Percentiles rank a stretch among this genome's conserved stretches.
phyloP scores from a whole-genome alignment of 75 land plant species.

The Chamaecyparis obtusa region DNA sequence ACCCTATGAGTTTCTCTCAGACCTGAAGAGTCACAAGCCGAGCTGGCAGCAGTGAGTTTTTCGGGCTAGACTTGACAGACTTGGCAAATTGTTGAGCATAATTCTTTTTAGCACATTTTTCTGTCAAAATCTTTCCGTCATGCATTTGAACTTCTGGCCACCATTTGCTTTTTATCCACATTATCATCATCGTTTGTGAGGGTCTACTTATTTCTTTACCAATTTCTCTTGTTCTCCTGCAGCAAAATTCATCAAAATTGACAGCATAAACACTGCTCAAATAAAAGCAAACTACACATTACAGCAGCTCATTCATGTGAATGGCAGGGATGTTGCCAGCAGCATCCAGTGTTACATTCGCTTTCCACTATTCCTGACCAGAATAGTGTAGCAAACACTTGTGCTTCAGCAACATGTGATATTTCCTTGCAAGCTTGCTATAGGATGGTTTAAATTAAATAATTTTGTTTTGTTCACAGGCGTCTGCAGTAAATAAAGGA shows the following conservation, averaged over 20 bases:
- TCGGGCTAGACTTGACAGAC: no score
- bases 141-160: not conserved
- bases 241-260: conserved; percentile 6
- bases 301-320: conserved; percentile 27
- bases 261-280: conserved; percentile 6
- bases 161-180: conserved; percentile 14
- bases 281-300: conserved; percentile 19
- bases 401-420: conserved; percentile 14
- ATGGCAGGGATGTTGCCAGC: conserved; percentile 20
- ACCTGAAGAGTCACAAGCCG: no score
- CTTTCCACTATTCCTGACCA: conserved; percentile 26
- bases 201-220: conserved; percentile 10
- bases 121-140: not conserved
- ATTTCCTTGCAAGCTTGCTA: not conserved
- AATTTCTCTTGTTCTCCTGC: conserved; percentile 9
- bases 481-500: not conserved
- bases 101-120: conserved; percentile 12
- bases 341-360: conserved; percentile 10
- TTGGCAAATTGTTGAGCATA: not conserved
- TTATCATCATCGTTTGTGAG: not conserved
- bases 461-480: not conserved
- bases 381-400: conserved; percentile 18
- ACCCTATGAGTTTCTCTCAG: no score
- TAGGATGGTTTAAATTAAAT: not conserved
- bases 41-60: no score